phyloP scores from a whole-genome alignment of 2,329 filamentous ascomycete species.

The Cladosporium cucumerinum region DNA sequence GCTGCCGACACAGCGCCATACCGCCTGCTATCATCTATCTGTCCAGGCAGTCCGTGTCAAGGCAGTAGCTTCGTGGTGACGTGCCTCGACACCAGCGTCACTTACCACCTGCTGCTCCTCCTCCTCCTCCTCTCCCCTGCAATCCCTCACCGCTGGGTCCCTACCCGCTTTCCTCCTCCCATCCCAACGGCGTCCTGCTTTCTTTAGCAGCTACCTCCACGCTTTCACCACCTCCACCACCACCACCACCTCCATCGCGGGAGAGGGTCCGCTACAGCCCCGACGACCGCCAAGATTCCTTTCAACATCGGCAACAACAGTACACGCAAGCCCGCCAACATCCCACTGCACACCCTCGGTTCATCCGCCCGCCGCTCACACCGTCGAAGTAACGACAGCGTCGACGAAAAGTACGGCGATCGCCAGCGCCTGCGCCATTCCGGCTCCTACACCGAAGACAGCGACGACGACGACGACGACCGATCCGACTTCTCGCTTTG shows the following conservation, averaged over 20 bases:
- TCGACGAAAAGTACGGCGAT: slow-evolving; percentile 50
- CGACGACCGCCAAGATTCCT: slow-evolving; percentile 79
- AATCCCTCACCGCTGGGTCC: slow-evolving; percentile 14
- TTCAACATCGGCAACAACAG: slow-evolving; percentile 46
- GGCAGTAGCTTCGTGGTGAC: slow-evolving; percentile 4
- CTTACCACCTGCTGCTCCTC: neutral
- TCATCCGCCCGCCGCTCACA: slow-evolving; percentile 42
- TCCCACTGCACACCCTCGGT: slow-evolving; percentile 75
- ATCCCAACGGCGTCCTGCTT: slow-evolving; percentile 15
- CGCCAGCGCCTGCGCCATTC: slow-evolving; percentile 45
- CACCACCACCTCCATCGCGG: slow-evolving; percentile 15
- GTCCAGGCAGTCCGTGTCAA: neutral
- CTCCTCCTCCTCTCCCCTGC: neutral
- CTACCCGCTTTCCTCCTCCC: slow-evolving; percentile 13
- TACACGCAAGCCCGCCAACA: slow-evolving; percentile 71
- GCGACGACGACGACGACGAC: slow-evolving; percentile 29
- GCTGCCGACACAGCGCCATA: neutral
- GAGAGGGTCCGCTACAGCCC: slow-evolving; percentile 40
- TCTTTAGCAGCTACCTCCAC: slow-evolving; percentile 8
- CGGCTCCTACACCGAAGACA: slow-evolving; percentile 24
- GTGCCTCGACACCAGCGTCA: slow-evolving; percentile 1
- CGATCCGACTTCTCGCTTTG: slow-evolving; percentile 74
- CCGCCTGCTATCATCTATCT: neutral
- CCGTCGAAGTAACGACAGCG: slow-evolving; percentile 38
- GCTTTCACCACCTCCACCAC: neutral